Conservation (phyloP, 2,329 filamentous ascomycete species). For the Cladosporium sp. region DNA sequence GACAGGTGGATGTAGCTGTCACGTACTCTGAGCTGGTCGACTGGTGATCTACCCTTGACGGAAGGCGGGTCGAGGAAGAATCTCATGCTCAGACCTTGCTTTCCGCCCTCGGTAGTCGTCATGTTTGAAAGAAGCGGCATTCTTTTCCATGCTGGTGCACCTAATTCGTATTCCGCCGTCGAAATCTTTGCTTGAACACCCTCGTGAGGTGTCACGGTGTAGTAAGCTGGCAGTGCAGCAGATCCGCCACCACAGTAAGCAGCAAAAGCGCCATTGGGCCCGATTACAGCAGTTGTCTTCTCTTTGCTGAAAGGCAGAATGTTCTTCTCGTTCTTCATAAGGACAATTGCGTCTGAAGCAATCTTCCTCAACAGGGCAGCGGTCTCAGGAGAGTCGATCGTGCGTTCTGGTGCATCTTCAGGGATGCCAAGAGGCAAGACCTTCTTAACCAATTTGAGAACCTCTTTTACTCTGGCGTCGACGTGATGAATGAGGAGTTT, state of each 20-base stretch:
- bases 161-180: slow-evolving; percentile 21
- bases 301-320: slow-evolving; percentile 62
- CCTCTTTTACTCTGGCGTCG: slow-evolving; percentile 56
- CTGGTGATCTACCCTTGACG: slow-evolving; percentile 40
- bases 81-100: slow-evolving; percentile 25
- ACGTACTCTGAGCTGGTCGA: slow-evolving; percentile 49
- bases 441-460: slow-evolving; percentile 54
- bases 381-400: slow-evolving; percentile 29
- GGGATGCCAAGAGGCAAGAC: slow-evolving; percentile 22
- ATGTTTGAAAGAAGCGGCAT: slow-evolving; percentile 25
- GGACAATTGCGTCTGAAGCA: slow-evolving; percentile 26
- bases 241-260: slow-evolving; percentile 42
- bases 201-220: slow-evolving; percentile 30
- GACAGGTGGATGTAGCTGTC: slow-evolving; percentile 42
- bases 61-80: slow-evolving; percentile 54
- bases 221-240: slow-evolving; percentile 31
- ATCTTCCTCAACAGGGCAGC: slow-evolving; percentile 27
- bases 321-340: slow-evolving; percentile 63
- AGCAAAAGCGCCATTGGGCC: slow-evolving; percentile 68
- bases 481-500: slow-evolving; percentile 37
- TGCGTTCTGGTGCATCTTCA: slow-evolving; percentile 27
- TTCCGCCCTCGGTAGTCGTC: slow-evolving; percentile 19
- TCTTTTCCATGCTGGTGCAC: slow-evolving; percentile 26
- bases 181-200: slow-evolving; percentile 26
- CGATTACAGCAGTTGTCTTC: slow-evolving; percentile 68